Percentiles rank a stretch among this genome's conserved stretches.
Conservation (phyloP, 345 rosid species). For the Eutrema heterophyllum region DNA sequence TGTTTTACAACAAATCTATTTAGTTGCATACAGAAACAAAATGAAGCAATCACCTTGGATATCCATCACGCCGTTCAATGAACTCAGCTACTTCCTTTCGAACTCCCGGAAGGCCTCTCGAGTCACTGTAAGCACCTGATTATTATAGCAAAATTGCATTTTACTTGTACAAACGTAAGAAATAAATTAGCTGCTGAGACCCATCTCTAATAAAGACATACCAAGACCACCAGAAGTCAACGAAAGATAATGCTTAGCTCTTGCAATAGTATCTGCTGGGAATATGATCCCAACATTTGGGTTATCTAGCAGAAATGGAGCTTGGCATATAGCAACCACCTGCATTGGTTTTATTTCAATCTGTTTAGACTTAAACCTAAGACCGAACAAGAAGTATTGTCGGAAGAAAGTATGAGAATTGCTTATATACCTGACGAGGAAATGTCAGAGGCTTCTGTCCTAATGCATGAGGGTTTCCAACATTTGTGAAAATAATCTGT, state of each 20-base stretch:
- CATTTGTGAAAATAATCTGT: conserved; percentile 95
- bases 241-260: conserved; percentile 87
- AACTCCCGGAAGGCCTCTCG: conserved; percentile 81
- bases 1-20: background rate
- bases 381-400: background rate
- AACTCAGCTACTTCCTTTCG: conserved; percentile 91
- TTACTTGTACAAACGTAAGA: background rate
- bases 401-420: background rate
- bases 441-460: conserved; percentile 92
- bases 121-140: conserved; percentile 95
- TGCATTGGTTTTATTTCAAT: conserved; percentile 12
- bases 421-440: conserved; percentile 73
- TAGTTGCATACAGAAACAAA: background rate
- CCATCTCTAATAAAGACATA: conserved; percentile 24
- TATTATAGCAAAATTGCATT: background rate
- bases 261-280: conserved; percentile 90
- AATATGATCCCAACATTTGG: conserved; percentile 78
- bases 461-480: conserved; percentile 95
- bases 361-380: conserved; percentile 19
- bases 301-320: conserved; percentile 86
- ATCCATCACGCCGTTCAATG: conserved; percentile 89
- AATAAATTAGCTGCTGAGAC: background rate
- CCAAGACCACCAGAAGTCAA: conserved; percentile 86
- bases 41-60: conserved; percentile 65
- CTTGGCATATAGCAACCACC: conserved; percentile 97